A percentile compares a stretch with the other conserved stretches of the same genome.
phyloP scores from a whole-genome alignment of 2,329 filamentous ascomycete genomes.

The Stachybotrys chartarum region DNA sequence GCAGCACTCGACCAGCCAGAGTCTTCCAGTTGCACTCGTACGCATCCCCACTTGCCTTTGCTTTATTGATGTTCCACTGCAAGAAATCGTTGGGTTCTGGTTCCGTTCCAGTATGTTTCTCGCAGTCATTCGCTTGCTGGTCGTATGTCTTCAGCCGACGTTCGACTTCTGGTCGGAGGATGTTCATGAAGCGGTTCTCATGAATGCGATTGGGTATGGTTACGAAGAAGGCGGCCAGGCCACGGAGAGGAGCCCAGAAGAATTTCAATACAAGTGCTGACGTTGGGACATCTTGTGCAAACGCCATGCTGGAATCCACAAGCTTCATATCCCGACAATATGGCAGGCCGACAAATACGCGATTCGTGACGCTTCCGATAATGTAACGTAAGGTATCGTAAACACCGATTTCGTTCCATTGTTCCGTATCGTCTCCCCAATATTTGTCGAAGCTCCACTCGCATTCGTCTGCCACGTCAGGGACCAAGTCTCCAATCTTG shows the following conservation, averaged over 20 bases:
- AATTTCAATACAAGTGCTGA: not conserved
- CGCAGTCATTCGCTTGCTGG: not conserved
- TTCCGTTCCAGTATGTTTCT: not conserved
- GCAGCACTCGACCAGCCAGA: slow-evolving; percentile 18
- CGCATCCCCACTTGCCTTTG: slow-evolving; percentile 11
- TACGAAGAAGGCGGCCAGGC: not conserved
- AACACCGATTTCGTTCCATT: not conserved
- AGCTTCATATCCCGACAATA: not conserved
- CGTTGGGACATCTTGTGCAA: not conserved
- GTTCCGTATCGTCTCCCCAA: not conserved
- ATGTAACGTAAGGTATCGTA: slow-evolving; percentile 3
- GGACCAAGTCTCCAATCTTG: not conserved
- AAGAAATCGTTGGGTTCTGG: slow-evolving; percentile 4
- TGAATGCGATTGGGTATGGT: not conserved
- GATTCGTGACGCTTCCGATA: slow-evolving; percentile 3
- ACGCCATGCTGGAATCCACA: not conserved
- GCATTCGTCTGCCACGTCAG: not conserved
- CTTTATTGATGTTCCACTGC: slow-evolving; percentile 4
- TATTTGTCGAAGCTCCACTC: slow-evolving; percentile 1
- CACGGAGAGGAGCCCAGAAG: not conserved
- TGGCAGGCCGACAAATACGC: slow-evolving; percentile 2
- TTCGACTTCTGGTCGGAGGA: slow-evolving; percentile 1
- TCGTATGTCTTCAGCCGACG: slow-evolving; percentile 1
- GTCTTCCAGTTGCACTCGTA: slow-evolving; percentile 13
- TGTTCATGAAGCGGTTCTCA: not conserved